Evolutionary conservation across 176 grass and related monocot species (phyloP).

Genomic region (Metroxylon sagu): DNA sequence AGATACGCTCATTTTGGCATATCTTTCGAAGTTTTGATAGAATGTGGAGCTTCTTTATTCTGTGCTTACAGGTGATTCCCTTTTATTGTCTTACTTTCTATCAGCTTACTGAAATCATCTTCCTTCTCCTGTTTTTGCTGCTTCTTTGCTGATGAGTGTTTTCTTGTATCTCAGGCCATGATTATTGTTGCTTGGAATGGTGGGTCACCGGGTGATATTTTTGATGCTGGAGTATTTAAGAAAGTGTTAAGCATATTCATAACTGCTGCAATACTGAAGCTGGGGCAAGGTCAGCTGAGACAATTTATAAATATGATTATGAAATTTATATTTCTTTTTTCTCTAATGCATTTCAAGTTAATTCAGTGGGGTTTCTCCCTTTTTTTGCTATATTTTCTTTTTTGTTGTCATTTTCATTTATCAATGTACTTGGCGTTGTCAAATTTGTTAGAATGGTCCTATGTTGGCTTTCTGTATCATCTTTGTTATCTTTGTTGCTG

Average conservation of each 20-base stretch:
- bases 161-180: conserved; percentile 56
- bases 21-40: conserved; percentile 96
- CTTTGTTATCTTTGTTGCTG: too few relatives aligned
- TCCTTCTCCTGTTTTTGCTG: conserved; percentile 11
- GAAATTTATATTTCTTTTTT: too few relatives aligned
- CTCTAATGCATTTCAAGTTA: too few relatives aligned
- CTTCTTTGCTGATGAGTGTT: conserved; percentile 8
- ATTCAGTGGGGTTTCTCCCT: too few relatives aligned
- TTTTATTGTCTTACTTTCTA: conserved; percentile 1
- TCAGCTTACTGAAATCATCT: not conserved
- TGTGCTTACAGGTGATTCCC: conserved; percentile 69
- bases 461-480: too few relatives aligned
- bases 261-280: conserved; percentile 70
- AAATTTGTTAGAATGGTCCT: too few relatives aligned
- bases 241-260: conserved; percentile 95
- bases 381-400: not conserved
- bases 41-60: conserved; percentile 96
- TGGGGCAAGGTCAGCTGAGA: conserved; percentile 46
- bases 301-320: not conserved
- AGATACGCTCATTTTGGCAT: conserved; percentile 94
- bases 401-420: too few relatives aligned
- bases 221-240: conserved; percentile 75
- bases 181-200: conserved; percentile 94
- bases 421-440: too few relatives aligned
- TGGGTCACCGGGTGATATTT: conserved; percentile 74